Evolutionary conservation across 1,284 basidiomycete species (phyloP).

Genomic region (Bondarzewia mesenterica): DNA sequence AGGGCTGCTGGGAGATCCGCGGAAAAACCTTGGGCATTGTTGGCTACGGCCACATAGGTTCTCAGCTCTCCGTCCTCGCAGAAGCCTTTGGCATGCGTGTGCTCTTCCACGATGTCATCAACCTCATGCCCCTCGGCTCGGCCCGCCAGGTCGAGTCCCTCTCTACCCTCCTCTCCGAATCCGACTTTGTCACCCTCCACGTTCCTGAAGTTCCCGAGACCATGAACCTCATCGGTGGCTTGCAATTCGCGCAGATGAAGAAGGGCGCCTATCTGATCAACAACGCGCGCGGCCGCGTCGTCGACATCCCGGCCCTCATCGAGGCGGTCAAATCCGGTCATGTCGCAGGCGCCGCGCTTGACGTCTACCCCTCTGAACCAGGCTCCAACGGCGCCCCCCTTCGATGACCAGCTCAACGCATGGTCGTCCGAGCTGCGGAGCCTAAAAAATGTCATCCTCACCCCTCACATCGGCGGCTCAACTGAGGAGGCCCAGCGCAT

Average conservation of each 20-base stretch:
- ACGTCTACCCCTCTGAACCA: slow-evolving; percentile 94
- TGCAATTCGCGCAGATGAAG: slow-evolving; percentile 89
- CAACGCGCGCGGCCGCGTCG: slow-evolving; percentile 93
- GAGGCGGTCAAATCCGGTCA: slow-evolving; percentile 77
- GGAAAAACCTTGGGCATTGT: slow-evolving; percentile 98
- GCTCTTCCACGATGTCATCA: slow-evolving; percentile 92
- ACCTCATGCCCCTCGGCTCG: slow-evolving; percentile 96
- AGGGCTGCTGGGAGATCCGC: slow-evolving; percentile 96
- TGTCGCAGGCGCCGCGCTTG: slow-evolving; percentile 89
- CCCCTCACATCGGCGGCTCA: slow-evolving; percentile 97
- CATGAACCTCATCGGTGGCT: slow-evolving; percentile 82
- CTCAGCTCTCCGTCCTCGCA: slow-evolving; percentile 94
- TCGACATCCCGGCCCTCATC: slow-evolving; percentile 90
- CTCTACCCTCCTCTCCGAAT: slow-evolving; percentile 64
- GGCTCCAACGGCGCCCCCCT: slow-evolving; percentile 83
- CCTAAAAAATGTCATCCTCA: slow-evolving; percentile 87
- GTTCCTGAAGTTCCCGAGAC: slow-evolving; percentile 97
- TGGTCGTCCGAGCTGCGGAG: slow-evolving; percentile 73
- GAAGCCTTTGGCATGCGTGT: slow-evolving; percentile 97
- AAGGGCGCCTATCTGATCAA: slow-evolving; percentile 94
- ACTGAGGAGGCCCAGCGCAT: slow-evolving; percentile 98
- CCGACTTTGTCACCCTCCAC: slow-evolving; percentile 96
- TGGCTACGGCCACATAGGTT: slow-evolving; percentile 98
- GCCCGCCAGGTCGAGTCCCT: slow-evolving; percentile 87
- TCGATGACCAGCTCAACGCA: slow-evolving; percentile 78